Base-by-base conservation (phyloP, 495 filamentous ascomycete genomes). In the Talaromyces nanjingensis region DNA sequence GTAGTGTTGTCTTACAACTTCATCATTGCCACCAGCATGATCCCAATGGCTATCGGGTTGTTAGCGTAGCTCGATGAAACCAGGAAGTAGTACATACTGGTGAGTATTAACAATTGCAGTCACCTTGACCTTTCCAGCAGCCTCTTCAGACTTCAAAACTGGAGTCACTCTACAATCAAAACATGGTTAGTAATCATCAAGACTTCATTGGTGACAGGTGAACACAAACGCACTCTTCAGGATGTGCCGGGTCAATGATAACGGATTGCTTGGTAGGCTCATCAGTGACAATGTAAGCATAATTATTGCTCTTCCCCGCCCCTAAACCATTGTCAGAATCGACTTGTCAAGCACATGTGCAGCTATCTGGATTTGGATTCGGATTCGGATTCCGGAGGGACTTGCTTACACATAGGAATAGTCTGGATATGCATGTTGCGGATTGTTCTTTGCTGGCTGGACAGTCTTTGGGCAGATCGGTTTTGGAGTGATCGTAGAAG, bases 51-150 rank as follows among this genome's bases (percentile, higher is more conserved):
- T 97, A 65, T 22, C 31, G 31, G 52, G 29, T 31, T 49, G 9
- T n/a, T 49, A 37, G 25, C 11, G 20, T 24, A 22, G 52, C 16
- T 47, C 31, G 22, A 27, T 55, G 33, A 25, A 25, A 31, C 16
- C 1, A 16, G 7, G 27, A 14, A 33, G 4, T 45, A 42, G 5
- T 31, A 72, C 89, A 73, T 79, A 97, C 93, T 98, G 96, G 69
- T 98, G 94, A 2, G 94, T 98, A 68, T 98, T 98, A 63, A 98
- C 86, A 73, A 98, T 96, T 8, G 86, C 89, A 2, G 82, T 91
- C 22, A 98, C 79, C 65, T 96, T 91, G 70, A 96, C 92, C 65
- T 85, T 84, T 3, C 88, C 86, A 53, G 77, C 76, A 14, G 85
- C 69, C 29, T 93, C 88, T 64, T 89, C 86, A 64, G 88, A 77